phyloP scores from a whole-genome alignment of 441 rosid species.

The Erodium trifolium region DNA sequence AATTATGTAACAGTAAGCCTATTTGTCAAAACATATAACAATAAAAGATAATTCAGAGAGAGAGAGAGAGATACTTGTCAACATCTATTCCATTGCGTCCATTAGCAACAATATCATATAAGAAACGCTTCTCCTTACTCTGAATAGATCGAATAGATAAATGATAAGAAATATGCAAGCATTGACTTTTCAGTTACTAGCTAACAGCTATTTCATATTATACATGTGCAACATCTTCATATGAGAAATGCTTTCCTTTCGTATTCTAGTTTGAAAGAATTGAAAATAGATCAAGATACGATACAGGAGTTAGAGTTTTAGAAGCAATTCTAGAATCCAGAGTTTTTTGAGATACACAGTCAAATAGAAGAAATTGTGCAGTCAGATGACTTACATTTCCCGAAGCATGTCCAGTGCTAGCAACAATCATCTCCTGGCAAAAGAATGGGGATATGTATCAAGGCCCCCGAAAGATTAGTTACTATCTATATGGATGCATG shows the following conservation, averaged over 20 bases:
- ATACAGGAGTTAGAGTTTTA: neutral
- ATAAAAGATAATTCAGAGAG: conserved; percentile 1
- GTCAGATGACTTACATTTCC: conserved; percentile 30
- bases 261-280: conserved; percentile 14
- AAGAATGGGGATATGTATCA: conserved; percentile 9
- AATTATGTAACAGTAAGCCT: conserved; percentile 3
- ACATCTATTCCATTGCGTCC: conserved; percentile 96
- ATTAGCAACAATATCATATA: conserved; percentile 95
- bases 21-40: conserved; percentile 13
- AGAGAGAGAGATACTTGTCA: conserved; percentile 53
- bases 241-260: conserved; percentile 60
- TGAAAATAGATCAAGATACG: neutral
- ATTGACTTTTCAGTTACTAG: conserved; percentile 13
- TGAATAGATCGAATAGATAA: conserved; percentile 11
- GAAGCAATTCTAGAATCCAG: neutral
- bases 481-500: neutral
- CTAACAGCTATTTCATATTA: conserved; percentile 77
- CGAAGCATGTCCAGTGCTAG: conserved; percentile 37
- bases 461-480: neutral
- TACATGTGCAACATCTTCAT: conserved; percentile 89
- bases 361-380: conserved; percentile 7
- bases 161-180: conserved; percentile 6
- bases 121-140: conserved; percentile 50
- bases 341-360: neutral
- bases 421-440: conserved; percentile 53